Percentiles rank a stretch among this genome's conserved stretches.
These are phyloP conservation scores for Paramarasmius palmivorus DNA, from an alignment of 1,284 basidiomycete genomes.

Conservation along the genomic window DNA sequence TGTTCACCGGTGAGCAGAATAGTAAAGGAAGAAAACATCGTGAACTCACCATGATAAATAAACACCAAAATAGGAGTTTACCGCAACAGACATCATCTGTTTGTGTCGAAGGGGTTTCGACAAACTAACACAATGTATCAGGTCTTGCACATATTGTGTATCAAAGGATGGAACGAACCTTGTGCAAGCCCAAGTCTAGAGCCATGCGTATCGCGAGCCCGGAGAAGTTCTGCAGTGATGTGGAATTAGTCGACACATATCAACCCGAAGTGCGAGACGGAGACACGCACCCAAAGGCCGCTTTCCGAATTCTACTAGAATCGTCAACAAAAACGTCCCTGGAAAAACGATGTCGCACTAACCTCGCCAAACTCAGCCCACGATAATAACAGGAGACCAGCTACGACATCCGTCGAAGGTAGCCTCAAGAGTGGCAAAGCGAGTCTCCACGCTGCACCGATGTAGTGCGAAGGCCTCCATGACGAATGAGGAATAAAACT, in stretches of 20 bases:
- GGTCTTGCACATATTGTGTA: not conserved
- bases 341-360: not conserved
- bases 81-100: conserved; percentile 7
- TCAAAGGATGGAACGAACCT: not conserved
- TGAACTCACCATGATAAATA: conserved; percentile 3
- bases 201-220: conserved; percentile 12
- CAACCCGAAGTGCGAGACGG: not conserved
- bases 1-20: not conserved
- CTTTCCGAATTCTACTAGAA: conserved; percentile 8
- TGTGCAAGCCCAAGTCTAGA: conserved; percentile 9
- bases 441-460: conserved; percentile 9
- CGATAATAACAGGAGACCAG: conserved; percentile 5
- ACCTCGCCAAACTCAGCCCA: conserved; percentile 12
- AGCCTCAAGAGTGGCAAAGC: conserved; percentile 6
- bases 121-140: not conserved
- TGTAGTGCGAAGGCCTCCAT: conserved; percentile 8
- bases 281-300: conserved; percentile 7
- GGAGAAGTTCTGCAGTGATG: conserved; percentile 5
- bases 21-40: not conserved
- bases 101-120: not conserved
- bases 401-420: conserved; percentile 9
- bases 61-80: conserved; percentile 8
- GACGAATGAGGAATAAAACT: conserved; percentile 6
- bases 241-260: not conserved
- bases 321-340: not conserved